Conservation (phyloP, 192 early-diverging fungal genomes). For the Cetraspora pellucida region DNA sequence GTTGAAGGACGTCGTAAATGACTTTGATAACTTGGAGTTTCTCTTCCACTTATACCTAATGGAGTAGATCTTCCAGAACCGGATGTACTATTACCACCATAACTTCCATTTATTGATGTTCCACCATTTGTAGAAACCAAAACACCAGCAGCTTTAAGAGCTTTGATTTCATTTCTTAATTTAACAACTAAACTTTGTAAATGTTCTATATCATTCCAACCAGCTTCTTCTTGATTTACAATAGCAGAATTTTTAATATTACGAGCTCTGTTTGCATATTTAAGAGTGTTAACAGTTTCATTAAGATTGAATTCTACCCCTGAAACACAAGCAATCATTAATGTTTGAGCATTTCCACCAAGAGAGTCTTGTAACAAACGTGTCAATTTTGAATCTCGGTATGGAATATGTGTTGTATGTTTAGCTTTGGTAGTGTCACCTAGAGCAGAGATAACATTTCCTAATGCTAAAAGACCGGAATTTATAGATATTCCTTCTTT, state of each 20-base stretch:
- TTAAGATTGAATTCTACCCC: slow-evolving; percentile 80
- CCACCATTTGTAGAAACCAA: too few relatives aligned
- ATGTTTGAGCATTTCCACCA: slow-evolving; percentile 90
- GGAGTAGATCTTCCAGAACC: not conserved
- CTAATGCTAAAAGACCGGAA: slow-evolving; percentile 92
- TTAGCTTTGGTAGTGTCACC: slow-evolving; percentile 68
- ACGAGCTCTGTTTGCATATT: slow-evolving; percentile 93
- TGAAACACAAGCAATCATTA: slow-evolving; percentile 95
- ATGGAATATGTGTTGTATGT: slow-evolving; percentile 80
- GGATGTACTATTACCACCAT: not conserved
- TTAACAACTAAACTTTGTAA: slow-evolving; percentile 65
- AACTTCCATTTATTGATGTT: too few relatives aligned
- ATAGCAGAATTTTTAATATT: slow-evolving; percentile 92
- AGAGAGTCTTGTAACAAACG: slow-evolving; percentile 93
- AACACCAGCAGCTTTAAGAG: slow-evolving; percentile 37
- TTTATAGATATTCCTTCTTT: slow-evolving; percentile 98
- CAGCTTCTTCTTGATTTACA: slow-evolving; percentile 73
- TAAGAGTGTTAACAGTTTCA: slow-evolving; percentile 94
- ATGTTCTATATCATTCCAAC: slow-evolving; percentile 66
- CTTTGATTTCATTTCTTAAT: slow-evolving; percentile 59
- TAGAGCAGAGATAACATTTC: slow-evolving; percentile 96
- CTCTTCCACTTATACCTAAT: too few relatives aligned
- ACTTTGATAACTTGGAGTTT: too few relatives aligned
- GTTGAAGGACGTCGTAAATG: not conserved
- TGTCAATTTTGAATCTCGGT: slow-evolving; percentile 96